Evolutionary conservation across 2,329 filamentous ascomycete species (phyloP), one percentile per base, ranked within the genome.

Genomic region (Aureobasidium uvarum): DNA sequence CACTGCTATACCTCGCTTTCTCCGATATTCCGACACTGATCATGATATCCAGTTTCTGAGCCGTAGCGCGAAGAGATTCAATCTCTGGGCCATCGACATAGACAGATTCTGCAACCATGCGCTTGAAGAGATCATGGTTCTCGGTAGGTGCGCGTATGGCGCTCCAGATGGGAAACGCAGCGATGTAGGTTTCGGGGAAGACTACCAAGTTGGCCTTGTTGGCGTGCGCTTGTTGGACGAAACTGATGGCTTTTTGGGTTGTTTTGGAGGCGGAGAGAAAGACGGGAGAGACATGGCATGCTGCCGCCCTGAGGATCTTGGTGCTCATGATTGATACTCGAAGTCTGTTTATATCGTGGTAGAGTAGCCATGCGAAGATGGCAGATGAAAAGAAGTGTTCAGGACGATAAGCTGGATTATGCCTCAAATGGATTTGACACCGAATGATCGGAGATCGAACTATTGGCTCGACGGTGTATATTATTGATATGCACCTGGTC

Each of bases 141-240:
- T 83, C 77, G 0, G 78, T 79, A 0, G 84, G 83, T 0, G 82
- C 70, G 0, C 69, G 63, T 36, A 74, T 50, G n/a, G 81, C 74
- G 23, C 78, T 80, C 83, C 83, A 85, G 23, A 83, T 64, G 0
- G 84, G 83, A 56, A 84, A 85, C 0, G 80, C 83, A 0, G 83
- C 77, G 48, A 85, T 82, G 69, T 77, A 83, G 0, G 81, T 78
- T 70, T 85, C 83, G 0, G 83, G 82, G 67, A 85, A 85, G 33
- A 84, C 79, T 14, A 85, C 77, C 3, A 85, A 72, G 25, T 84
- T 77, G 8, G 83, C 82, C 0, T 70, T 70, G 59, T 81, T 76
- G 1, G 59, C 66, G 0, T 81, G 77, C 0, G 83, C 81, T 67
- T 77, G 69, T 18, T 77, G 71, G 64, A 85, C 82, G 10, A 83